Evolutionary conservation across 257 asterid species (phyloP), one percentile per base, ranked within the genome.

Genomic region (Verbena officinalis): DNA sequence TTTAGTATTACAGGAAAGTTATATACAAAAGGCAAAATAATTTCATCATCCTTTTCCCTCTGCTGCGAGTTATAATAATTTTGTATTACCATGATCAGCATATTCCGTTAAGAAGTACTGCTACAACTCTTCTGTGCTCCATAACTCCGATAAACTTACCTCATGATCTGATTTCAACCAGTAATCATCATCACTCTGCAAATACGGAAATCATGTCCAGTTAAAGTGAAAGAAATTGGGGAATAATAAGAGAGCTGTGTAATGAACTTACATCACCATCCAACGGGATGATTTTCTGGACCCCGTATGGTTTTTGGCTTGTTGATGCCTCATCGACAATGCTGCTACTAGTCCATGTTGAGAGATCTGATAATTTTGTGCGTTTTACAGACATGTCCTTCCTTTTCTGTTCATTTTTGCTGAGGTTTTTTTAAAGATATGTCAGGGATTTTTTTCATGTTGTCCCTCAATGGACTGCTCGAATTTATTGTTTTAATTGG

Each of bases 111-210:
- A 27, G 13, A 39, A 39, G 36, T 19, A 50, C 49, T 24, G 38
- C 72, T 56, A 80, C 36, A 51, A 59, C 57, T 70, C 64, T 49
- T 79, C 79, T 8, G 63, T n/a, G 60, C 86, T 73, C 97, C 97
- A 91, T 36, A 91, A 69, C 48, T 81, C 81, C 0, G 86, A 82
- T 21, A 75, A 69, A 19, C 84, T 76, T 42, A 69, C 76, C 46
- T 72, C 78, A 56, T 55, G 36, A 51, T 86, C 88, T 9, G 93
- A 79, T 63, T 49, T 77, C 77, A 91, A 71, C 97, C 97, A 86
- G 66, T 91, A 91, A 73, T 84, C 97, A 59, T 78, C 77, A 33
- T 81, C 83, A 43, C 61, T 62, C 97, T 91, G 84, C 80, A 76
- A 7, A 45, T 4, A 65, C 21, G 3, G 62, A 31, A 43, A 67